Base-by-base conservation (phyloP, 1,139 yeast species). In the Yamadazyma spencermartinsiae region DNA sequence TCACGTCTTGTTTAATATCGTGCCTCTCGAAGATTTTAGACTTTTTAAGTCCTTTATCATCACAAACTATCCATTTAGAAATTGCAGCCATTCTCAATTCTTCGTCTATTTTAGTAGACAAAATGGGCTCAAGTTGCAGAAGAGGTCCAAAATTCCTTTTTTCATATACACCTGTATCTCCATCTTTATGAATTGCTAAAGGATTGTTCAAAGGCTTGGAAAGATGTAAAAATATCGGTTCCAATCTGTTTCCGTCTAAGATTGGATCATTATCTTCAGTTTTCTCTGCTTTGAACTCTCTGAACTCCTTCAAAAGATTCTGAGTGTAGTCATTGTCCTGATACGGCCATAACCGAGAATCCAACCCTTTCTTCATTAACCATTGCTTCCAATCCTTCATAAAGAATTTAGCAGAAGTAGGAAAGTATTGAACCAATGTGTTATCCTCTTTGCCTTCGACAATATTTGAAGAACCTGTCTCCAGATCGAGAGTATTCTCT, bases 121-220 rank as follows among this genome's bases (percentile, higher is more conserved):
- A 49, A 11, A 51, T 38, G 14, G 44, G 34, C n/a, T 41, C 34
- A 28, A 52, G 48, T 0, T 36, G 44, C 2, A 54, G 52, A 9
- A 44, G 45, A 5, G 38, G 23, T 1, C 65, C 66, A 41, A 61
- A 45, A 41, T 51, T 54, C 43, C 68, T 48, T 34, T 54, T 48
- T 39, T 45, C 38, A 39, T 52, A 48, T 9, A 58, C 46, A 15
- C 52, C 50, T 40, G 42, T 35, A 12, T 26, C 16, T 33, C 45
- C 52, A 2, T 54, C 44, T 32, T 51, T 49, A 15, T 58, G 48
- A 34, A 58, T 58, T 19, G 49, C 50, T 8, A 65, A 51, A 1
- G 70, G 68, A 37, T 65, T 61, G 36, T 65, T 55, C 38, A 70
- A 70, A 1, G 76, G 76, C 41, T 67, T 65, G 51, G 69, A 74